A percentile compares a stretch with the other conserved stretches of the same genome.
Conservation (phyloP, 1,284 basidiomycete genomes). For the Ustilago hordei region DNA sequence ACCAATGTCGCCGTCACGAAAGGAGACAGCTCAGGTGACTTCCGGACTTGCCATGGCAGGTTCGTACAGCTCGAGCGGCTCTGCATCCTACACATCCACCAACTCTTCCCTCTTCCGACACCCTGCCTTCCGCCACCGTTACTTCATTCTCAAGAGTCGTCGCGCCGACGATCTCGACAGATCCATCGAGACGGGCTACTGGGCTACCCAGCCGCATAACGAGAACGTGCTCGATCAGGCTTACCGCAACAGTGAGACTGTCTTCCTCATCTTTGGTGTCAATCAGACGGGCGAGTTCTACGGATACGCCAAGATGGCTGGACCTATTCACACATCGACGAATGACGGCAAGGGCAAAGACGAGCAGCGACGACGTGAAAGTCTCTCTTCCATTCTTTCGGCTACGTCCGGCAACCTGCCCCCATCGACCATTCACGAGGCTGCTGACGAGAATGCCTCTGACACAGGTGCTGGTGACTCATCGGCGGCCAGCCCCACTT, state of each 20-base stretch:
- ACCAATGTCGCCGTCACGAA: conserved; percentile 19
- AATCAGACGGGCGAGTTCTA: conserved; percentile 80
- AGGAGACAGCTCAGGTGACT: conserved; percentile 14
- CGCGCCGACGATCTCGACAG: conserved; percentile 82
- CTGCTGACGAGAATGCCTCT: conserved; percentile 21
- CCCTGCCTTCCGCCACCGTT: conserved; percentile 83
- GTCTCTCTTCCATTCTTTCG: conserved; percentile 29
- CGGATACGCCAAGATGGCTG: conserved; percentile 68
- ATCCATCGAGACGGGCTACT: conserved; percentile 83
- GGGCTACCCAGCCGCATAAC: conserved; percentile 95
- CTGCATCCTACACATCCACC: conserved; percentile 62
- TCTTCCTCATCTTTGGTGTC: conserved; percentile 88
- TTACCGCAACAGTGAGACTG: conserved; percentile 85
- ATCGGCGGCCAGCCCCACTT: background rate
- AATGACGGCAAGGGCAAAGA: conserved; percentile 32
- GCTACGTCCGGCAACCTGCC: conserved; percentile 19
- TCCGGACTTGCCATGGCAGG: conserved; percentile 31
- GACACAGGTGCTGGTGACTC: background rate
- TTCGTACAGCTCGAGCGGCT: conserved; percentile 51
- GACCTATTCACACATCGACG: conserved; percentile 50
- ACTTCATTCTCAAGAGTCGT: conserved; percentile 89
- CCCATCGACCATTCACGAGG: conserved; percentile 22
- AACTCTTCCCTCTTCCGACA: conserved; percentile 77
- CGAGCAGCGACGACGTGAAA: conserved; percentile 32
- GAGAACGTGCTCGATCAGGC: conserved; percentile 83